These are phyloP conservation scores for Sporothrix pseudoabietina DNA, from an alignment of 2,329 filamentous ascomycete species.

Conservation along the genomic window DNA sequence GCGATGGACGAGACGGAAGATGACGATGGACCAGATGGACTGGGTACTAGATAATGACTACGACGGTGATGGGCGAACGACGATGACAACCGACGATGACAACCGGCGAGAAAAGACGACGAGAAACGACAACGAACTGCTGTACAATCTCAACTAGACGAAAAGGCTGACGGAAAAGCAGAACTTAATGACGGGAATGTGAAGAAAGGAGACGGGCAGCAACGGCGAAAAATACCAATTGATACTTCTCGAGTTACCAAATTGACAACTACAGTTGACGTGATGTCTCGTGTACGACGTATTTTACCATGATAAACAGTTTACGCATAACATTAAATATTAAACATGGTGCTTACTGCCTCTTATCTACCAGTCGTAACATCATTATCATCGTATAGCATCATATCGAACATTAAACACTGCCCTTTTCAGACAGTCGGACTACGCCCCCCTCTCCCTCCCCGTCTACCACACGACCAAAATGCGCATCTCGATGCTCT, in stretches of 20 bases:
- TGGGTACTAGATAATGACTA: background rate
- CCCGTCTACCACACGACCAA: constrained; percentile 31
- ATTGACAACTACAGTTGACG: too few relatives aligned
- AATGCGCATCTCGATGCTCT: constrained; percentile 34
- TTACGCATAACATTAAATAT: too few relatives aligned
- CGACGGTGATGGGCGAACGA: background rate
- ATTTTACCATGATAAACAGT: background rate
- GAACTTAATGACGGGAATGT: background rate
- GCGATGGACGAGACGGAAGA: background rate
- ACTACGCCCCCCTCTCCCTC: background rate
- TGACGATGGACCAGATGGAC: background rate
- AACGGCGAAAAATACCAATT: background rate
- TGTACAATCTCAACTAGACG: background rate
- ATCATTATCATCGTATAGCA: background rate
- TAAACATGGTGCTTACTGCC: too few relatives aligned
- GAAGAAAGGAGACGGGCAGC: background rate
- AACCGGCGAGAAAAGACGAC: too few relatives aligned
- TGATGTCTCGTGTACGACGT: background rate
- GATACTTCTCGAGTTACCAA: background rate
- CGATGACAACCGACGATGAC: too few relatives aligned
- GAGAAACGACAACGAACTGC: too few relatives aligned
- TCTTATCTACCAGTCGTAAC: background rate
- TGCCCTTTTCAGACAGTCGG: too few relatives aligned
- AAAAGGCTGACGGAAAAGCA: background rate
- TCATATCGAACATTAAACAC: background rate